Percentiles rank a stretch among this genome's conserved stretches.
Conservation (phyloP, 805 yeast genomes). For the Jamesozyma gamospora region DNA sequence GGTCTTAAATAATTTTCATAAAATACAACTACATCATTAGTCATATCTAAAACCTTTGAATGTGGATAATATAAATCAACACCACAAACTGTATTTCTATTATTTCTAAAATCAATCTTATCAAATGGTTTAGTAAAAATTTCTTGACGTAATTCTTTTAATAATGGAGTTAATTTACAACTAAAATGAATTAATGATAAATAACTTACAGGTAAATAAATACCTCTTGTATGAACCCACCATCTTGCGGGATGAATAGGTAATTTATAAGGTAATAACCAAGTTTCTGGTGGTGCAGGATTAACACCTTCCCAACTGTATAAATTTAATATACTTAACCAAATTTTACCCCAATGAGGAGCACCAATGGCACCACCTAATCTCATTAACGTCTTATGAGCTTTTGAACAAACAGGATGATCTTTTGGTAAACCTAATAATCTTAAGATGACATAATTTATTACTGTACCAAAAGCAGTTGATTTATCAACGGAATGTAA, state of each 20-base stretch:
- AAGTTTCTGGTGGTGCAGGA: slow-evolving; percentile 95
- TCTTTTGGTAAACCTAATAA: slow-evolving; percentile 63
- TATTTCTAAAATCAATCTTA: slow-evolving; percentile 52
- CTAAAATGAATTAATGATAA: slow-evolving; percentile 46
- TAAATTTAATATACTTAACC: slow-evolving; percentile 71
- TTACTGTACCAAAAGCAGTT: slow-evolving; percentile 88
- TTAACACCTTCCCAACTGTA: slow-evolving; percentile 96
- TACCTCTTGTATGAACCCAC: slow-evolving; percentile 98
- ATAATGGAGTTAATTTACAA: slow-evolving; percentile 54
- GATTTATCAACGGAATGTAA: slow-evolving; percentile 84
- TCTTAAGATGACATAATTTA: slow-evolving; percentile 77
- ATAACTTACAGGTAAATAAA: slow-evolving; percentile 81
- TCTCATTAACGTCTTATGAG: slow-evolving; percentile 54
- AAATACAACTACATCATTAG: slow-evolving; percentile 47
- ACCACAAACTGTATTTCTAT: slow-evolving; percentile 81
- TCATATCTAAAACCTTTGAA: slow-evolving; percentile 49
- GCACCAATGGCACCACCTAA: slow-evolving; percentile 84
- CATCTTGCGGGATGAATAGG: slow-evolving; percentile 92
- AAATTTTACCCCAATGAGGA: slow-evolving; percentile 98
- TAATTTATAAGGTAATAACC: slow-evolving; percentile 70
- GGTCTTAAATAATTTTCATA: slow-evolving; percentile 77
- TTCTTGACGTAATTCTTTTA: slow-evolving; percentile 61
- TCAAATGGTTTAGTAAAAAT: slow-evolving; percentile 63
- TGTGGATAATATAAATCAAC: slow-evolving; percentile 94
- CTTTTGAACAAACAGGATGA: slow-evolving; percentile 71